phyloP scores from a whole-genome alignment of 805 yeast genomes.

The Saitoella complicata region DNA sequence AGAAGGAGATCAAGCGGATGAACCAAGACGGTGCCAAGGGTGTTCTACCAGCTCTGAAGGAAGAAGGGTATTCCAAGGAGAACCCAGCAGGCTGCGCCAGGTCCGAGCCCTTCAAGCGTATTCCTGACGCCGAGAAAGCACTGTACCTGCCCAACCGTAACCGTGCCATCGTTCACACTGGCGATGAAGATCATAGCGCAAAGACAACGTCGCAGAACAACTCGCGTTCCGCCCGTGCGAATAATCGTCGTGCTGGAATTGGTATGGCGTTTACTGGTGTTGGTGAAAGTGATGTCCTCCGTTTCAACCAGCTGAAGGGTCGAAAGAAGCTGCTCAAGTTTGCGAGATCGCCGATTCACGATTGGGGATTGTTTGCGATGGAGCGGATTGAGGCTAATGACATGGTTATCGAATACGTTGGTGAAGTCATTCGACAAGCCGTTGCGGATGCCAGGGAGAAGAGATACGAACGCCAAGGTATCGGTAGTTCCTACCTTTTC shows the following conservation, averaged over 20 bases:
- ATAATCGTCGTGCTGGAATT: constrained; percentile 75
- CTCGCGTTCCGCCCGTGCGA: constrained; percentile 57
- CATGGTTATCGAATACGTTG: constrained; percentile 96
- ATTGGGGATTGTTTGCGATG: constrained; percentile 93
- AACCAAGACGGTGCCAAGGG: constrained; percentile 15
- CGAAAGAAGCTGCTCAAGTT: constrained; percentile 90
- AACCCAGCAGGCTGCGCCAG: constrained; percentile 45
- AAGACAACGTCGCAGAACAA: constrained; percentile 2
- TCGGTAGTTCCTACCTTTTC: constrained; percentile 87
- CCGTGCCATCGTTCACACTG: constrained; percentile 45
- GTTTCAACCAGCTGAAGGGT: constrained; percentile 73
- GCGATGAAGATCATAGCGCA: constrained; percentile 26
- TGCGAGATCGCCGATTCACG: constrained; percentile 92
- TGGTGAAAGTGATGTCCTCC: constrained; percentile 69
- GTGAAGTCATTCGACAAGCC: constrained; percentile 83
- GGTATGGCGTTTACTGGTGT: constrained; percentile 71
- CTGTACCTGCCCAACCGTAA: constrained; percentile 74
- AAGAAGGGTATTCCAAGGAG: constrained; percentile 23
- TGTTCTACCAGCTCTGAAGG: constrained; percentile 11
- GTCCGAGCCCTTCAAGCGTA: constrained; percentile 57
- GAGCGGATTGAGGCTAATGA: constrained; percentile 93
- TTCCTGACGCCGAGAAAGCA: constrained; percentile 54
- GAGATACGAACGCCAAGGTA: constrained; percentile 72
- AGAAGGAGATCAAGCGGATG: constrained; percentile 21
- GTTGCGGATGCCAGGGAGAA: constrained; percentile 87